Conservation (phyloP, 352 stramenopile species). For the Thraustochytrium aureum region DNA sequence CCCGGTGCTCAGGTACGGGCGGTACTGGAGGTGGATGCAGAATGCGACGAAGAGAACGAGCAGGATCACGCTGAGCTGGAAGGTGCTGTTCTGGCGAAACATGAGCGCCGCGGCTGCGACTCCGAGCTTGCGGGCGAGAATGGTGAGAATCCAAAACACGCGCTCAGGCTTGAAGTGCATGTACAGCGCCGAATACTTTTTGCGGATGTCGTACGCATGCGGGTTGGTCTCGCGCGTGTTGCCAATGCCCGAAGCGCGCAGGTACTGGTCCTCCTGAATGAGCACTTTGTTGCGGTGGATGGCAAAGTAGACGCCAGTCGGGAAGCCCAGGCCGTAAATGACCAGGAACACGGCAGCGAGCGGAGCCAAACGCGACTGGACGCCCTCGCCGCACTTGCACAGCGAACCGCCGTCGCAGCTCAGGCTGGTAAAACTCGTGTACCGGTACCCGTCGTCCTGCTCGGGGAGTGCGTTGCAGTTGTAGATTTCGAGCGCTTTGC, state of each 20-base stretch:
- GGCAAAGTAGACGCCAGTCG: slow-evolving; percentile 41
- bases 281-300: slow-evolving; percentile 39
- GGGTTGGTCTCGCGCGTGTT: slow-evolving; percentile 52
- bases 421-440: slow-evolving; percentile 51
- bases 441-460: slow-evolving; percentile 49
- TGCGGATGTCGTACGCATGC: slow-evolving; percentile 58
- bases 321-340: slow-evolving; percentile 59
- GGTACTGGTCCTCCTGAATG: slow-evolving; percentile 58
- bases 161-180: slow-evolving; percentile 73
- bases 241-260: slow-evolving; percentile 55
- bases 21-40: slow-evolving; percentile 67
- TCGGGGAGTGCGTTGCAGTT: slow-evolving; percentile 53
- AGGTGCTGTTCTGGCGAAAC: slow-evolving; percentile 70
- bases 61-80: slow-evolving; percentile 71
- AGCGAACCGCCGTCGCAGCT: slow-evolving; percentile 42
- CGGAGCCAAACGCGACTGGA: slow-evolving; percentile 53
- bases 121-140: slow-evolving; percentile 72
- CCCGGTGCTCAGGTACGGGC: slow-evolving; percentile 71
- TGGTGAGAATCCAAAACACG: slow-evolving; percentile 72
- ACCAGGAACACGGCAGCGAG: slow-evolving; percentile 55
- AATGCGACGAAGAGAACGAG: slow-evolving; percentile 74
- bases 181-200: slow-evolving; percentile 75
- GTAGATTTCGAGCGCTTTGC: slow-evolving; percentile 54
- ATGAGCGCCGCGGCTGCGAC: slow-evolving; percentile 69
- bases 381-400: slow-evolving; percentile 38